Conservation (phyloP, 2,329 filamentous ascomycete genomes). For the Nectriaceae sp. region DNA sequence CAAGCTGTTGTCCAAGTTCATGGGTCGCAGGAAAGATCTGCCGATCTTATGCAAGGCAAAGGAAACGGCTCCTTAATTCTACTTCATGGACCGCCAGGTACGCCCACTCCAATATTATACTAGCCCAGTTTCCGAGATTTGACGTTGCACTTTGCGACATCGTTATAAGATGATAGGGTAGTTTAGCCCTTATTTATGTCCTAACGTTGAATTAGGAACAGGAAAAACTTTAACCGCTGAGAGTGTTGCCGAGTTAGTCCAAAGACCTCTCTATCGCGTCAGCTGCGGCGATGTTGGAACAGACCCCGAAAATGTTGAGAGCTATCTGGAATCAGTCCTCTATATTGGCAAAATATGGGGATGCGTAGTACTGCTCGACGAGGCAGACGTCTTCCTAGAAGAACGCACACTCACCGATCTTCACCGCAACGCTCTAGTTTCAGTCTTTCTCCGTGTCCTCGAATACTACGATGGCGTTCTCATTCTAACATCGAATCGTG, state of each 20-base stretch:
- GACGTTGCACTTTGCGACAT: no score
- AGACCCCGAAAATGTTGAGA: slow-evolving; percentile 22
- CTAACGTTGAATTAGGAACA: no score
- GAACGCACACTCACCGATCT: slow-evolving; percentile 24
- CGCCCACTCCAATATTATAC: no score
- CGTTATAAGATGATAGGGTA: no score
- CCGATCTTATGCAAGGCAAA: no score
- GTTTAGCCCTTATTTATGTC: no score
- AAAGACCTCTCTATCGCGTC: slow-evolving; percentile 28
- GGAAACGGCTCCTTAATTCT: no score
- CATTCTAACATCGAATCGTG: slow-evolving; percentile 38
- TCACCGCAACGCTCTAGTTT: slow-evolving; percentile 26
- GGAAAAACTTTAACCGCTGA: slow-evolving; percentile 35
- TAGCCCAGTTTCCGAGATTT: no score
- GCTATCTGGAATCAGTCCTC: slow-evolving; percentile 21
- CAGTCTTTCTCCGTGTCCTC: slow-evolving; percentile 36
- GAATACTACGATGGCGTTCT: slow-evolving; percentile 40
- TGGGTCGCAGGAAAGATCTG: no score
- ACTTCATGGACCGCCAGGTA: no score
- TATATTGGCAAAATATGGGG: slow-evolving; percentile 27
- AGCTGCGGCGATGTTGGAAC: slow-evolving; percentile 29
- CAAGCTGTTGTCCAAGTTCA: no score
- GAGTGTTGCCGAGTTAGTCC: slow-evolving; percentile 20
- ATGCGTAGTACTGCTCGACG: slow-evolving; percentile 31
- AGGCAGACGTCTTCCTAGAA: slow-evolving; percentile 32